phyloP scores from a whole-genome alignment of 345 rosid genomes.

The Gossypium rotundifolium region DNA sequence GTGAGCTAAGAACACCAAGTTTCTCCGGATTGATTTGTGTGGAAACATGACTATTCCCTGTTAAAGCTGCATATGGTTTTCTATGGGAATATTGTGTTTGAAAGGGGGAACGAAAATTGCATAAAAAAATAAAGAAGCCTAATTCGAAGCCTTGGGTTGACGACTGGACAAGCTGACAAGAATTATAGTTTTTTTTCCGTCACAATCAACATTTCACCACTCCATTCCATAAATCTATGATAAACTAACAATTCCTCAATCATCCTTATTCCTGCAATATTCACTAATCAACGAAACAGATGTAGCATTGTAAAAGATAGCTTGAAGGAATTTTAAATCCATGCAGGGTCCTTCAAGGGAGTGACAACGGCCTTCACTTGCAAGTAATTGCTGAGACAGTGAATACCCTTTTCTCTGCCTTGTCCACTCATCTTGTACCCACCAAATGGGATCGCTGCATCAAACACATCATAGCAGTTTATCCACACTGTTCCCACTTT shows the following conservation, averaged over 20 bases:
- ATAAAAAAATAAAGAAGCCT: too few species aligned
- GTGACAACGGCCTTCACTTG: conserved; percentile 72
- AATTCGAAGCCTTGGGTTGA: too few species aligned
- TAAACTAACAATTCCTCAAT: background rate
- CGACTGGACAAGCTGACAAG: background rate
- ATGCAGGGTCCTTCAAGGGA: conserved; percentile 54
- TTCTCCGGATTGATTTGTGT: too few species aligned
- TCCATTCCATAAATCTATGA: background rate
- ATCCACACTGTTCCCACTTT: conserved; percentile 60
- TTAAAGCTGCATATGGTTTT: too few species aligned
- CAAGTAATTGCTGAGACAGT: conserved; percentile 56
- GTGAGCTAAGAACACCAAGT: too few species aligned
- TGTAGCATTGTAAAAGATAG: background rate
- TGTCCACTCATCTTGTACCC: conserved; percentile 77
- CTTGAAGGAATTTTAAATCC: conserved; percentile 26
- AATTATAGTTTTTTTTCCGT: background rate
- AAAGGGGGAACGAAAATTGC: too few species aligned
- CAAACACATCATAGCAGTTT: conserved; percentile 58
- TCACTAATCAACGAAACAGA: background rate
- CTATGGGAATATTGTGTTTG: too few species aligned
- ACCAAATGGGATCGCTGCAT: conserved; percentile 68
- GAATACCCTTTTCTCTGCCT: conserved; percentile 60
- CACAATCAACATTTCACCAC: background rate
- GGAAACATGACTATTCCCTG: too few species aligned
- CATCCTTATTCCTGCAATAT: background rate